A percentile compares a stretch with the other conserved stretches of the same genome.
Conservation (phyloP, 1,139 yeast species). For the Taphrina confusa region DNA sequence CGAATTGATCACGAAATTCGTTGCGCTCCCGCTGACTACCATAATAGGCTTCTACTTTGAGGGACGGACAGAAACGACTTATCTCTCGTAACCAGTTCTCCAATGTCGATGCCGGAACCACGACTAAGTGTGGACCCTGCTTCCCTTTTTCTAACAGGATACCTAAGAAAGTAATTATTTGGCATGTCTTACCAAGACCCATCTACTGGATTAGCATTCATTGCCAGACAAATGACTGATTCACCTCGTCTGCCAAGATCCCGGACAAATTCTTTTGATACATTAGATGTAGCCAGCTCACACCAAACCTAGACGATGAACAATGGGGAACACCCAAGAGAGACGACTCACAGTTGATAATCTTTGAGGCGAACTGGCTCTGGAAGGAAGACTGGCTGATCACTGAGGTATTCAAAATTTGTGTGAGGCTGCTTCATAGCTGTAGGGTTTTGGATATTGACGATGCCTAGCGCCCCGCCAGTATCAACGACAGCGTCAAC, state of each 20-base stretch:
- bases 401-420: conserved; percentile 59
- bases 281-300: conserved; percentile 84
- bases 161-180: conserved; percentile 90
- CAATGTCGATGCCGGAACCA: conserved; percentile 93
- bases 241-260: conserved; percentile 97
- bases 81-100: conserved; percentile 98
- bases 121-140: conserved; percentile 71
- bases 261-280: conserved; percentile 81
- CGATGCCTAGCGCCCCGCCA: conserved; percentile 54
- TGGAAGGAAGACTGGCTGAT: conserved; percentile 68
- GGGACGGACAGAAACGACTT: conserved; percentile 74
- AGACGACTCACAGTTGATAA: conserved; percentile 62
- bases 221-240: conserved; percentile 45
- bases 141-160: conserved; percentile 66
- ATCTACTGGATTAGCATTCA: conserved; percentile 7
- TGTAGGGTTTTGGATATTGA: conserved; percentile 39
- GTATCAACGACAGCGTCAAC: conserved; percentile 58
- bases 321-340: background rate
- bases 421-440: conserved; percentile 37
- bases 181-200: conserved; percentile 84
- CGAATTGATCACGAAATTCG: conserved; percentile 70
- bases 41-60: conserved; percentile 87
- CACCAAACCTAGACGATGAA: conserved; percentile 58
- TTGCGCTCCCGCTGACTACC: conserved; percentile 85
- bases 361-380: conserved; percentile 69